Conservation (phyloP, 306 rosid genomes). For the Prunus campanulata region DNA sequence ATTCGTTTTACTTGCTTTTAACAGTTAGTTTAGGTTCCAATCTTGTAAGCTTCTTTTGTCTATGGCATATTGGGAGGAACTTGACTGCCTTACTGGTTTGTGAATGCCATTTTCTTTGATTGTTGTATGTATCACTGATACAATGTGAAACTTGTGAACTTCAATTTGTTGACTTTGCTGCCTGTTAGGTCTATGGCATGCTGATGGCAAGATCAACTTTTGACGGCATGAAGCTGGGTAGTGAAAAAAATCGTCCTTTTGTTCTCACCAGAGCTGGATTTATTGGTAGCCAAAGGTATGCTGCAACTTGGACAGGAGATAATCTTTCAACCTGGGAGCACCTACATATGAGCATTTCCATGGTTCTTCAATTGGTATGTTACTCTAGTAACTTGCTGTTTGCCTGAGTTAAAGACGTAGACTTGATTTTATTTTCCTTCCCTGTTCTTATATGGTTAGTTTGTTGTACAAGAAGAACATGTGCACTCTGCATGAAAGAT, state of each 20-base stretch:
- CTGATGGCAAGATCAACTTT: constrained; percentile 90
- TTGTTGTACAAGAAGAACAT: neutral
- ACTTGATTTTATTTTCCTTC: neutral
- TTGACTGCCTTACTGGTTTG: constrained; percentile 18
- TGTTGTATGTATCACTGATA: neutral
- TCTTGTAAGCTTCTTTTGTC: constrained; percentile 4
- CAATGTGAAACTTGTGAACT: constrained; percentile 3
- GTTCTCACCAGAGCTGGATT: constrained; percentile 97
- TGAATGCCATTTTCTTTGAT: constrained; percentile 15
- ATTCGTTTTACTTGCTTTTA: constrained; percentile 3
- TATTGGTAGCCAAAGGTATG: constrained; percentile 90
- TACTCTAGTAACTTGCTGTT: neutral
- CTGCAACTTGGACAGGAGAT: constrained; percentile 97
- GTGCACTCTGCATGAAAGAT: neutral
- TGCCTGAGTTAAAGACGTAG: neutral
- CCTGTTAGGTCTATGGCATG: constrained; percentile 73
- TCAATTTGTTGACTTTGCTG: constrained; percentile 22
- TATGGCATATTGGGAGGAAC: constrained; percentile 13
- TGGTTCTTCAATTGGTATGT: constrained; percentile 93
- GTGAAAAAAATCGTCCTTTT: constrained; percentile 77
- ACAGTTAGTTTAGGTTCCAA: neutral
- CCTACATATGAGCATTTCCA: constrained; percentile 94
- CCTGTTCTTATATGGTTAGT: neutral
- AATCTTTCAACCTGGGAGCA: constrained; percentile 95
- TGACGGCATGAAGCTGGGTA: constrained; percentile 85